A percentile compares a stretch with the other conserved stretches of the same genome.
Conservation (phyloP, 257 asterid genomes). For the Coffea canephora region DNA sequence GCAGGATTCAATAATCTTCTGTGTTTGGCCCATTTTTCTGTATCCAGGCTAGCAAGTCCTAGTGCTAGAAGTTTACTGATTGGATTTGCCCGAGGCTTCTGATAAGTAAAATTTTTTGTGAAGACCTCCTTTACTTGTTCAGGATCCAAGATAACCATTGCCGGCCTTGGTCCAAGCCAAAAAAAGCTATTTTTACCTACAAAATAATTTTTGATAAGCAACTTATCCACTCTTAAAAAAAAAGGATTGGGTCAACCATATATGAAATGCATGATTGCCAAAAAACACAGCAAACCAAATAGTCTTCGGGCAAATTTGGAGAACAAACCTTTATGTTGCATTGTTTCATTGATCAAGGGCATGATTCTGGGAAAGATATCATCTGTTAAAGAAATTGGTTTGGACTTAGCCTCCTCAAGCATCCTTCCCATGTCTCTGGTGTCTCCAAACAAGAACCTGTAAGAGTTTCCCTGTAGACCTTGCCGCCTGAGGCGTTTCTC, state of each 20-base stretch:
- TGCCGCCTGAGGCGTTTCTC: slow-evolving; percentile 25
- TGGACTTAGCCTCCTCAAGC: slow-evolving; percentile 21
- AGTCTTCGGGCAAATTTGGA: not conserved
- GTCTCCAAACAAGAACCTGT: slow-evolving; percentile 25
- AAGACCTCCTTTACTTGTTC: slow-evolving; percentile 44
- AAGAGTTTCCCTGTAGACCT: slow-evolving; percentile 28
- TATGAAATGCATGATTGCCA: too few species aligned
- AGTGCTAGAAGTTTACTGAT: slow-evolving; percentile 21
- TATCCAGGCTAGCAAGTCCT: slow-evolving; percentile 42
- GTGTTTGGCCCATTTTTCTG: slow-evolving; percentile 61
- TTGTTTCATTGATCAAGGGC: slow-evolving; percentile 21
- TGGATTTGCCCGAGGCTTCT: slow-evolving; percentile 32
- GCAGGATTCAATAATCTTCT: slow-evolving; percentile 52
- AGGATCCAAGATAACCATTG: slow-evolving; percentile 31
- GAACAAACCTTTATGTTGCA: slow-evolving; percentile 18
- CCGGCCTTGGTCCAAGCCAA: slow-evolving; percentile 34
- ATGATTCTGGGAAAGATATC: slow-evolving; percentile 16
- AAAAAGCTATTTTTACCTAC: slow-evolving; percentile 24
- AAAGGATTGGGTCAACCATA: too few species aligned
- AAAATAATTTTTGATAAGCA: not conserved
- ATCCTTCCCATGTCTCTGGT: slow-evolving; percentile 15
- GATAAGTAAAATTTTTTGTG: slow-evolving; percentile 38
- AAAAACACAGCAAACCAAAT: not conserved
- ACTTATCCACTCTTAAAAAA: too few species aligned
- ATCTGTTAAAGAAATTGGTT: slow-evolving; percentile 19